phyloP scores from a whole-genome alignment of 441 rosid genomes.

The Eutrema salsugineum region DNA sequence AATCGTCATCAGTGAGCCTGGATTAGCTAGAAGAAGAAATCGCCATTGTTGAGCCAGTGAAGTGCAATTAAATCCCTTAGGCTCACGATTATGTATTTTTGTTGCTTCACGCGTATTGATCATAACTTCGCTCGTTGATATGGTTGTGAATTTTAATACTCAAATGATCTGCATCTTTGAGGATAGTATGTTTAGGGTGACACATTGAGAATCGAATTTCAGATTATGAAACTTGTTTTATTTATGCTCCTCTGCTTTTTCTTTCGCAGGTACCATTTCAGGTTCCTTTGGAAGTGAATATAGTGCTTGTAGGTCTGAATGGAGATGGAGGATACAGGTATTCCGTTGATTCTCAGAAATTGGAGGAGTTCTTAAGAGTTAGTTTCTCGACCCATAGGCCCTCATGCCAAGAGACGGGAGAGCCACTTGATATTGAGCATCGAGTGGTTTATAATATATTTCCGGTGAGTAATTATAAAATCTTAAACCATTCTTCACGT shows the following conservation, averaged over 20 bases:
- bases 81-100: neutral
- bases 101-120: slow-evolving; percentile 1
- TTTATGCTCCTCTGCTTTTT: neutral
- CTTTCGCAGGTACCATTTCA: slow-evolving; percentile 85
- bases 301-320: slow-evolving; percentile 76
- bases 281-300: slow-evolving; percentile 93
- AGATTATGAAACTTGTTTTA: neutral
- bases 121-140: neutral
- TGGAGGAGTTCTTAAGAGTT: slow-evolving; percentile 75
- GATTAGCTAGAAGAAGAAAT: slow-evolving; percentile 17
- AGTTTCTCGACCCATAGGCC: slow-evolving; percentile 87
- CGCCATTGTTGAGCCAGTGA: neutral
- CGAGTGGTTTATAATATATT: slow-evolving; percentile 72
- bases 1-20: neutral
- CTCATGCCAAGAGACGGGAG: slow-evolving; percentile 80
- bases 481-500: neutral
- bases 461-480: slow-evolving; percentile 44
- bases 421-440: slow-evolving; percentile 89
- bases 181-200: neutral
- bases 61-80: neutral
- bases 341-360: slow-evolving; percentile 56
- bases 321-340: slow-evolving; percentile 94
- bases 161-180: slow-evolving; percentile 2
- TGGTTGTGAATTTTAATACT: neutral
- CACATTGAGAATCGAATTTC: neutral